A percentile compares a stretch with the other conserved stretches of the same genome.
phyloP scores from a whole-genome alignment of 192 early-diverging fungal genomes.

The Coemansia biformis region DNA sequence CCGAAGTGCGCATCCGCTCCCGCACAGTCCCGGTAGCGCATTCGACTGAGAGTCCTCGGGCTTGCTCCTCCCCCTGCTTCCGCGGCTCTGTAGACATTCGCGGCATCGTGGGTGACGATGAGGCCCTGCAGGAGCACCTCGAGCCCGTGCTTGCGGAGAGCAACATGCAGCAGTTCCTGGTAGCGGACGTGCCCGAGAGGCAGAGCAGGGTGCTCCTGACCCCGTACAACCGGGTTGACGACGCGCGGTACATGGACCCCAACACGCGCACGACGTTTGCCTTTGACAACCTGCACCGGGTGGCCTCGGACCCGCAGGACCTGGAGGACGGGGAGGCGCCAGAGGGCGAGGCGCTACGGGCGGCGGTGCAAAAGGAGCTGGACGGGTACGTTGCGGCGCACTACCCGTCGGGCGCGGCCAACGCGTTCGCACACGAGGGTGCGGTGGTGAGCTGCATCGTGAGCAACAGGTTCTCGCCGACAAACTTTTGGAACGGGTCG shows the following conservation, averaged over 20 bases:
- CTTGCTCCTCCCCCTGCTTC: not conserved
- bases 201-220: constrained; percentile 60
- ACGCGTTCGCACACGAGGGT: constrained; percentile 54
- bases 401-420: constrained; percentile 67
- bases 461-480: constrained; percentile 86
- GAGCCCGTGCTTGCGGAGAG: constrained; percentile 68
- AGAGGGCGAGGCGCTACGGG: constrained; percentile 25
- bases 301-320: constrained; percentile 31
- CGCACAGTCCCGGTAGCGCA: not conserved
- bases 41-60: not conserved
- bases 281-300: constrained; percentile 76
- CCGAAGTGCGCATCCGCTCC: too few relatives aligned
- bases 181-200: constrained; percentile 62
- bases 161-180: constrained; percentile 77
- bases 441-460: constrained; percentile 58
- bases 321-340: not conserved
- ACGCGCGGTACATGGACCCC: constrained; percentile 68
- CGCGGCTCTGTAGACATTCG: constrained; percentile 69
- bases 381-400: constrained; percentile 66
- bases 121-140: constrained; percentile 63
- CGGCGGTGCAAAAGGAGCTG: constrained; percentile 61
- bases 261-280: constrained; percentile 62
- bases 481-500: constrained; percentile 95
- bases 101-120: constrained; percentile 75
- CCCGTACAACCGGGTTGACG: constrained; percentile 63